Evolutionary conservation across 108 stramenopile genomes (phyloP).

Genomic region (Fragilaria radians): DNA sequence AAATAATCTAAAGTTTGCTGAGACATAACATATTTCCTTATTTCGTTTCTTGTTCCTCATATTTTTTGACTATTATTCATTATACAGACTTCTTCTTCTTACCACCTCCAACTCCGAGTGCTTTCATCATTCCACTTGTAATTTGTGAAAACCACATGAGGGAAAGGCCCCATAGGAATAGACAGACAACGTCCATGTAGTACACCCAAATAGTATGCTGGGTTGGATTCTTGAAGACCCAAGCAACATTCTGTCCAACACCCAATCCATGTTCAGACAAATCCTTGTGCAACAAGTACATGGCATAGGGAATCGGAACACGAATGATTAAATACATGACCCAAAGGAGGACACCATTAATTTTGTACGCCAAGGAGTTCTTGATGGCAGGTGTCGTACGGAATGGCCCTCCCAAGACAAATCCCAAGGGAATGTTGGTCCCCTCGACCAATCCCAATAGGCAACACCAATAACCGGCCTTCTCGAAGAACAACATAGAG

Average conservation of each 20-base stretch:
- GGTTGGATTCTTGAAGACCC: background rate
- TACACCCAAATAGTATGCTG: no score
- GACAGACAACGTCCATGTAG: no score
- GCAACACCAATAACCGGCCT: background rate
- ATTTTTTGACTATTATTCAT: no score
- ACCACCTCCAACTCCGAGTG: no score
- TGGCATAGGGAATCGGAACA: background rate
- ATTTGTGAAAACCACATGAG: no score
- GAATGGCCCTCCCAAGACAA: background rate
- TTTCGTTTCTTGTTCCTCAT: no score
- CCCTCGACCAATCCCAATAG: background rate
- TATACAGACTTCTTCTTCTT: no score
- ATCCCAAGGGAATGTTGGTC: background rate
- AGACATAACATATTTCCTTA: no score
- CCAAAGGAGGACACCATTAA: background rate
- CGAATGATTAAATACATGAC: background rate
- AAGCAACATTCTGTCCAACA: background rate
- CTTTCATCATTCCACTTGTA: no score
- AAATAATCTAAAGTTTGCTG: no score
- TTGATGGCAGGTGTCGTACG: conserved; percentile 1
- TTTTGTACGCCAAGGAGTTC: background rate
- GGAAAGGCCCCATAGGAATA: no score
- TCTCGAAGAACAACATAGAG: background rate
- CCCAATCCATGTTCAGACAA: background rate
- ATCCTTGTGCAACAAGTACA: background rate